Evolutionary conservation across 148 eudicot genomes (phyloP), one percentile per base, ranked within the genome.

Genomic region (Cornus suecica): DNA sequence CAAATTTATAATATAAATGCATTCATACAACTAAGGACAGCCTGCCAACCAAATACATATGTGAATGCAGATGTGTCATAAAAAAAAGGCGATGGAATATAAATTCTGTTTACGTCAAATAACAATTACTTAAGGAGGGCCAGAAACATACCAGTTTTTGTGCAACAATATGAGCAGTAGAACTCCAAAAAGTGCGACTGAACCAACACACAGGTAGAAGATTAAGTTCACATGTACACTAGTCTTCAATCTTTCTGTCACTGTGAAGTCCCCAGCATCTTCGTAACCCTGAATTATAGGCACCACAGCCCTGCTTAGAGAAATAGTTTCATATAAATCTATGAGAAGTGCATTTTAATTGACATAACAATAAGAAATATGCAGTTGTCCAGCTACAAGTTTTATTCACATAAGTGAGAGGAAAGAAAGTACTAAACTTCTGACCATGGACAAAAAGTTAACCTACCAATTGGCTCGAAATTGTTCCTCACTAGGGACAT

Each of bases 271-370:
- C 81, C 98, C 98, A 56, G 98, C 97, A 83, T 94, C 98, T 90
- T 94, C 97, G 81, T 85, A 94, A 88, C 96, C 98, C 97, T 94
- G 97, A 85, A 94, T 78, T 79, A 92, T 87, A 86, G 98, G 98
- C 83, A 87, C 92, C 92, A 94, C 97, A 87, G 89, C 92, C 98
- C 98, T 94, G 98, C 87, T 89, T 89, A 86, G 90, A 83, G 78
- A 80, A 88, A 87, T 84, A 80, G 73, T 79, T 80, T 76, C 79
- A 80, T 74, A 80, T 29, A 80, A 86, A 81, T 27, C 73, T 79
- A 83, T 85, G 84, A 87, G 88, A 77, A 82, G 74, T 79, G 78
- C 69, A 80, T 77, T 76, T 58, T 45, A 61, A 32, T 71, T 69
- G 64, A 68, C 65, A 28, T 73, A n/a, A 67, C 24, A 73, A 23